A percentile compares a stretch with the other conserved stretches of the same genome.
Conservation (phyloP, 148 eudicot species). For the Cornus kousa region DNA sequence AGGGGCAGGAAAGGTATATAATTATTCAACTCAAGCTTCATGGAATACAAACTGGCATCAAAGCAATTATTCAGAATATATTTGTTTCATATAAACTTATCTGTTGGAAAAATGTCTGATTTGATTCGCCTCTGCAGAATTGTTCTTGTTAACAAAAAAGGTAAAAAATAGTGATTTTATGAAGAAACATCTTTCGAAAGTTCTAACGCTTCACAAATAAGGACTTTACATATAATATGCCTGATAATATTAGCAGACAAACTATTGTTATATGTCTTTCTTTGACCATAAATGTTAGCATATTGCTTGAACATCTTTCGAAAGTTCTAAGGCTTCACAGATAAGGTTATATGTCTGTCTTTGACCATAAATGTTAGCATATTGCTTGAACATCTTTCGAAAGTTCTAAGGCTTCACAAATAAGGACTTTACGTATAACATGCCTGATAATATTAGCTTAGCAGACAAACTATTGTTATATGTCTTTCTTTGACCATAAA, state of each 20-base stretch:
- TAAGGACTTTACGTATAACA: not conserved
- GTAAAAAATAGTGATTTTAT: not conserved
- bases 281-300: not conserved
- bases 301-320: not conserved
- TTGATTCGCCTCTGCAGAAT: not conserved
- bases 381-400: not conserved
- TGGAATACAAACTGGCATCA: not conserved
- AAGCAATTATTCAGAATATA: not conserved
- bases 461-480: too few relatives aligned
- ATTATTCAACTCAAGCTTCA: constrained; percentile 7
- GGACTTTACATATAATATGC: not conserved
- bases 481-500: not conserved
- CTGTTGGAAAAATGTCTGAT: not conserved
- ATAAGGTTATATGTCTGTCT: too few relatives aligned
- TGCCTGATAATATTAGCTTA: too few relatives aligned
- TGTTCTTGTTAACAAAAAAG: not conserved
- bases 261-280: too few relatives aligned
- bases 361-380: not conserved
- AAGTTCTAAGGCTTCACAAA: not conserved
- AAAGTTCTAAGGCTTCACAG: too few relatives aligned
- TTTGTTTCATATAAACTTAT: not conserved
- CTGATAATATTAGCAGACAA: too few relatives aligned
- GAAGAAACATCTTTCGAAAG: too few relatives aligned
- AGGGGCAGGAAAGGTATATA: constrained; percentile 83
- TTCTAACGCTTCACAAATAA: not conserved